These are phyloP conservation scores for Geum urbanum DNA, from an alignment of 306 rosid genomes.

Conservation along the genomic window DNA sequence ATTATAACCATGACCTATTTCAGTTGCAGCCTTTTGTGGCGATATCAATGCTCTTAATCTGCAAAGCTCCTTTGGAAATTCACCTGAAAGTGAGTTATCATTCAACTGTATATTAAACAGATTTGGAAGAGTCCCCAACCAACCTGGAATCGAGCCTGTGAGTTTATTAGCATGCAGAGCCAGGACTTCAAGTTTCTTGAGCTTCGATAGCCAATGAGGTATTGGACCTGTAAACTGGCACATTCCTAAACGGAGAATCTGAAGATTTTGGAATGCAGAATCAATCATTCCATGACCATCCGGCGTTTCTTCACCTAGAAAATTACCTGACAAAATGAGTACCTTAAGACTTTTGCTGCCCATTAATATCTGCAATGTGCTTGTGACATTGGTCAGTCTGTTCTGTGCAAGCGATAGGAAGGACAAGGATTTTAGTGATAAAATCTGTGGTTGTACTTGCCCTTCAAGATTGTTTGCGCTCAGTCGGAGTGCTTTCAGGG, in stretches of 20 bases:
- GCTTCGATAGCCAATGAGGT: neutral
- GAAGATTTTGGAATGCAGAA: conserved; percentile 2
- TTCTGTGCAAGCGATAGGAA: neutral
- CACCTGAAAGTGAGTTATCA: neutral
- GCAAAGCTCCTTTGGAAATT: conserved; percentile 11
- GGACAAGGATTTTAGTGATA: neutral
- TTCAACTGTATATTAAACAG: neutral
- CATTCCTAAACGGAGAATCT: neutral
- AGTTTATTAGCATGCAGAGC: neutral
- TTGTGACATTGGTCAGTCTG: neutral
- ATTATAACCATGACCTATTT: neutral
- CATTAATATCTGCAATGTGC: neutral
- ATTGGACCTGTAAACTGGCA: neutral
- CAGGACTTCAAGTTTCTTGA: neutral
- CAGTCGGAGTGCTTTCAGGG: neutral
- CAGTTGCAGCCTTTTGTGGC: neutral
- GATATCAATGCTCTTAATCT: neutral
- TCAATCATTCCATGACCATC: neutral
- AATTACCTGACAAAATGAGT: accelerated
- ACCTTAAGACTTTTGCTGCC: neutral
- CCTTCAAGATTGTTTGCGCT: neutral
- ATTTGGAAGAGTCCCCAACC: conserved; percentile 2
- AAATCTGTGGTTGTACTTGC: neutral
- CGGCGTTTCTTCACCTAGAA: neutral
- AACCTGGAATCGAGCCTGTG: neutral